Percentiles rank a stretch among this genome's conserved stretches.
These are phyloP conservation scores for Cystoderma amianthinum DNA, from an alignment of 768 basidiomycete species.

Conservation along the genomic window DNA sequence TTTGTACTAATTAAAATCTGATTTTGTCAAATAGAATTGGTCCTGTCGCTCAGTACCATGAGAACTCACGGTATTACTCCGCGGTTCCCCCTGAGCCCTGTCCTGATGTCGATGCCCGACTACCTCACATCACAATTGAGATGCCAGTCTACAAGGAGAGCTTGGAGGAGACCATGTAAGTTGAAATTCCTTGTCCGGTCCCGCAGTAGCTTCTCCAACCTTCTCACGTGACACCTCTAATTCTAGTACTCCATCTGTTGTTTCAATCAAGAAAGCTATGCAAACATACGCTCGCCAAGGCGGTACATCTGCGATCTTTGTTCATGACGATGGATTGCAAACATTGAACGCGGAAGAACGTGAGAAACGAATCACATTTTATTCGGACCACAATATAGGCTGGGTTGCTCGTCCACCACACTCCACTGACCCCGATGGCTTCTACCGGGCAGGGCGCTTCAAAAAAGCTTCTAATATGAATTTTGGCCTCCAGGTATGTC, in stretches of 20 bases:
- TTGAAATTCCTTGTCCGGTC: too few species aligned
- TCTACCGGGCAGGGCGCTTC: conserved; percentile 80
- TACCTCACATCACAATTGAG: conserved; percentile 77
- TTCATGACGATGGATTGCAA: conserved; percentile 84
- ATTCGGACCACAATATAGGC: conserved; percentile 70
- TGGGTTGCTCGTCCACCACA: conserved; percentile 82
- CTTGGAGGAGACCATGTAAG: conserved; percentile 66
- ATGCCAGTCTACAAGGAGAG: conserved; percentile 88
- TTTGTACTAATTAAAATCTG: too few species aligned
- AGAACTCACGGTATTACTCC: conserved; percentile 81
- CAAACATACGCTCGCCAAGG: conserved; percentile 91
- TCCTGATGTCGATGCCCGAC: conserved; percentile 57
- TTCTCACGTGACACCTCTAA: too few species aligned
- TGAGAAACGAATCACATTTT: conserved; percentile 63
- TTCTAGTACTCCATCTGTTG: conserved; percentile 64
- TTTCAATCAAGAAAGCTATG: conserved; percentile 79
- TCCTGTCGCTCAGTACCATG: conserved; percentile 79
- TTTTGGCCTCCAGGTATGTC: conserved; percentile 45
- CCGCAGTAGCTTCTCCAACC: too few species aligned
- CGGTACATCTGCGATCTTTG: conserved; percentile 69
- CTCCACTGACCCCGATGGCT: conserved; percentile 52
- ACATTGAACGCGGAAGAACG: conserved; percentile 55
- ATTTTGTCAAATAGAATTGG: conserved; percentile 37
- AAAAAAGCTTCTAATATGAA: conserved; percentile 94
- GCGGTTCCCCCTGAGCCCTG: conserved; percentile 61